Conservation (phyloP, 2,329 filamentous ascomycete species). For the Talaromyces sp. region DNA sequence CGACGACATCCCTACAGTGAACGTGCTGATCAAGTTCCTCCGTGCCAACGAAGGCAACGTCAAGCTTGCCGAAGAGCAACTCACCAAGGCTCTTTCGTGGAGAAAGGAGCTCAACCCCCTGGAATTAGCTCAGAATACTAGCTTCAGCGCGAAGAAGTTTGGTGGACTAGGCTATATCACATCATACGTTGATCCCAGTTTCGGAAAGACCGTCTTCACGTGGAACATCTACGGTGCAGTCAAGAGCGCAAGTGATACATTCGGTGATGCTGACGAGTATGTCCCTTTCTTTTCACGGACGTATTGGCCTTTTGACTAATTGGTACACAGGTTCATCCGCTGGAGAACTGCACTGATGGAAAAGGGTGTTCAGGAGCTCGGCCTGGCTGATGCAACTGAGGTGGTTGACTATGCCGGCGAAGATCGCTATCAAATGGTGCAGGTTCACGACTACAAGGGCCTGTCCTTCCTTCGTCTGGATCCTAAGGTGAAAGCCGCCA, state of each 20-base stretch:
- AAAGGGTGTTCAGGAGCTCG: slow-evolving; percentile 69
- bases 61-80: slow-evolving; percentile 69
- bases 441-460: slow-evolving; percentile 89
- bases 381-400: slow-evolving; percentile 65
- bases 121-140: slow-evolving; percentile 57
- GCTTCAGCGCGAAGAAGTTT: slow-evolving; percentile 67
- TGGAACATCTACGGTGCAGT: slow-evolving; percentile 93
- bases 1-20: slow-evolving; percentile 67
- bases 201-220: slow-evolving; percentile 61
- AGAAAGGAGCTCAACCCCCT: slow-evolving; percentile 70
- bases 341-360: slow-evolving; percentile 94
- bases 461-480: slow-evolving; percentile 84
- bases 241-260: slow-evolving; percentile 74
- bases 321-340: slow-evolving; percentile 66
- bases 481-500: slow-evolving; percentile 68
- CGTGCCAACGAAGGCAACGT: slow-evolving; percentile 80
- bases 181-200: slow-evolving; percentile 55
- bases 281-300: slow-evolving; percentile 28
- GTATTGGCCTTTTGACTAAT: not conserved
- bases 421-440: slow-evolving; percentile 85
- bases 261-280: slow-evolving; percentile 76
- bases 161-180: slow-evolving; percentile 76
- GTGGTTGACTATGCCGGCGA: slow-evolving; percentile 57
- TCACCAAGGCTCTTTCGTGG: slow-evolving; percentile 76
- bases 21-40: slow-evolving; percentile 89